Evolutionary conservation across 2,329 filamentous ascomycete species (phyloP), one percentile per base, ranked within the genome.

Genomic region (Ilyonectria sp.): DNA sequence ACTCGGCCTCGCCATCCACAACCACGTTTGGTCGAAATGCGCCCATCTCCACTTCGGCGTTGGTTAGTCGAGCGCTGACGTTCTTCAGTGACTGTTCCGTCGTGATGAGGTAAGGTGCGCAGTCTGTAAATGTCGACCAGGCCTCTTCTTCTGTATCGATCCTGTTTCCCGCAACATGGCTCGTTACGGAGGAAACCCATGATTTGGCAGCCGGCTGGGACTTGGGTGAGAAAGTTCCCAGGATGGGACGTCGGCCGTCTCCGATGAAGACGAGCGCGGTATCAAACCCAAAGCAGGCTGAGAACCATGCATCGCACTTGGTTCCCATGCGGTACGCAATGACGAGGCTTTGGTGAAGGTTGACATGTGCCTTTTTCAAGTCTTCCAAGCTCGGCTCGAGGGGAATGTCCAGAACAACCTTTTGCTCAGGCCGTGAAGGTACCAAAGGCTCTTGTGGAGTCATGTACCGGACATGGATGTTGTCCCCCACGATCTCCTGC

Each of bases 21-120:
- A 94, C 89, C 53, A 94, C 87, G 76, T 94, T 94, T 1, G 92
- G 91, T 40, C 93, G 88, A 78, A 94, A 93, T 73, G 92, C 92
- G 44, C 86, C 86, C 77, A 92, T 88, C 60, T 91, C 90, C 81
- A 92, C 75, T 33, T 85, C 79, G 13, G 80, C 82, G 0, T 81
- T 81, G 0, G 85, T 81, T 6, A 94, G 79, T 4, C 90, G 85
- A 6, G 78, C 77, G 37, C 87, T 89, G 53, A 97, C 87, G 72
- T 93, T 86, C 21, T 85, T 80, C n/a, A 95, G 86, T 1, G 93
- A 96, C 2, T 89, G 86, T 67, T 90, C 86, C 0, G 91, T 93
- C 6, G 91, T 86, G 26, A 97, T 80, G 15, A 97, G 86, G 77
- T 92, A 93, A 1, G 93, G 92, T 1, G 93, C 93, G 69, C 89